Evolutionary conservation across 805 yeast genomes (phyloP), one percentile per base, ranked within the genome.

Genomic region (Candida maris): DNA sequence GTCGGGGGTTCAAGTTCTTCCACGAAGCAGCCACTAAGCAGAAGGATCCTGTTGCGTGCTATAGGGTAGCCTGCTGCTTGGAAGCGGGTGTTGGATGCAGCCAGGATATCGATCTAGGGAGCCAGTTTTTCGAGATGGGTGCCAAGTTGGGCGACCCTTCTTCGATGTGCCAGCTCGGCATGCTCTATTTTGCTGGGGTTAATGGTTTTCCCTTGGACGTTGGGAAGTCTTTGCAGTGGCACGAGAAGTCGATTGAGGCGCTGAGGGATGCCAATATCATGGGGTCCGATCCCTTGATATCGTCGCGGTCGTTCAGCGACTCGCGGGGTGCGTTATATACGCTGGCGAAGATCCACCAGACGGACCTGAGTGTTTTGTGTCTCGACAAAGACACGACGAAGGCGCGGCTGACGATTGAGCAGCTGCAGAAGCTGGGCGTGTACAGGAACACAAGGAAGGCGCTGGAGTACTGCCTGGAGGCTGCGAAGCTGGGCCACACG

Each of bases 131-230:
- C 58, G 64, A 67, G 23, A 63, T 67, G 31, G 85, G 87, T 0
- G 85, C 89, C 3, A 59, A 67, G n/a, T 56, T 70, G 16, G 82
- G 81, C 4, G 77, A 74, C 45, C 75, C 73, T 3, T 71, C 79
- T 10, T 79, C 87, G 16, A 81, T 82, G 85, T 82, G 80, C 61
- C 81, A 82, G 57, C 60, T 83, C 13, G 93, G 88, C 5, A 73
- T 79, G 75, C 67, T 79, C 30, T 66, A 71, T 46, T 64, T 80
- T 13, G 67, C 74, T 13, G 64, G 64, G 7, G 54, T 51, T n/a
- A 54, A 51, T 43, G 62, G 59, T 4, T 51, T 54, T 26, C 32
- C 48, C 4, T 44, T 55, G 24, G 57, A 57, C 38, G 51, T 59
- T 33, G 21, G 42, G 18, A 44, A 48, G 35, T 52, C 63, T 1